Conservation (phyloP, 257 asterid species). For the Solanum tarijense region DNA sequence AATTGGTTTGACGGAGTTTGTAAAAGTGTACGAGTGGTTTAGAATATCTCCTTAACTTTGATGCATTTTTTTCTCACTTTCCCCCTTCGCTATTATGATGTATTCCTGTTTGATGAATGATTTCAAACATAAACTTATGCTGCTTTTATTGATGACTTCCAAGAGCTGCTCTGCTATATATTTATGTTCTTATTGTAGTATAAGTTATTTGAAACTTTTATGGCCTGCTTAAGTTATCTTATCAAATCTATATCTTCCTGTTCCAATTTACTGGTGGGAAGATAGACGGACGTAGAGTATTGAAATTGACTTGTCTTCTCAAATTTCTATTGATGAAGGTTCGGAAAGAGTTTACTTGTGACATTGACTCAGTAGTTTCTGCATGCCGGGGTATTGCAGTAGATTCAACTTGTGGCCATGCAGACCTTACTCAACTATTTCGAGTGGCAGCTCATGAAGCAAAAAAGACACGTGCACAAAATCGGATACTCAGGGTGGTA, state of each 20-base stretch:
- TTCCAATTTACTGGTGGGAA: neutral
- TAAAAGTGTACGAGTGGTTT: neutral
- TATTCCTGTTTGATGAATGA: neutral
- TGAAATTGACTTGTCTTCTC: neutral
- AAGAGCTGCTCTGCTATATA: neutral
- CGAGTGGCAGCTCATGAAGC: conserved; percentile 87
- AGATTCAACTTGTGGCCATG: conserved; percentile 52
- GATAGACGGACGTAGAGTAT: neutral
- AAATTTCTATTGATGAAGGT: conserved; percentile 36
- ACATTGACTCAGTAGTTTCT: conserved; percentile 51
- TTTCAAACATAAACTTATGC: neutral
- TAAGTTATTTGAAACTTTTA: neutral
- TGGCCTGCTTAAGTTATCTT: neutral
- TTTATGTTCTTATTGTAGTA: neutral
- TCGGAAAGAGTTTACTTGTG: conserved; percentile 78
- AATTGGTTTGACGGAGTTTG: neutral
- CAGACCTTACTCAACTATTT: conserved; percentile 84
- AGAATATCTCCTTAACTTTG: neutral
- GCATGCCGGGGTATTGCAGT: conserved; percentile 46
- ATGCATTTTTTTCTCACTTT: neutral
- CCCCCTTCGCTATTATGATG: neutral
- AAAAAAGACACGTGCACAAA: conserved; percentile 73
- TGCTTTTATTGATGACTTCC: neutral
- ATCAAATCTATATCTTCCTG: neutral
- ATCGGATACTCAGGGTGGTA: conserved; percentile 82